Evolutionary conservation across 257 asterid genomes (phyloP), one percentile per base, ranked within the genome.

Genomic region (Solanum pennellii): DNA sequence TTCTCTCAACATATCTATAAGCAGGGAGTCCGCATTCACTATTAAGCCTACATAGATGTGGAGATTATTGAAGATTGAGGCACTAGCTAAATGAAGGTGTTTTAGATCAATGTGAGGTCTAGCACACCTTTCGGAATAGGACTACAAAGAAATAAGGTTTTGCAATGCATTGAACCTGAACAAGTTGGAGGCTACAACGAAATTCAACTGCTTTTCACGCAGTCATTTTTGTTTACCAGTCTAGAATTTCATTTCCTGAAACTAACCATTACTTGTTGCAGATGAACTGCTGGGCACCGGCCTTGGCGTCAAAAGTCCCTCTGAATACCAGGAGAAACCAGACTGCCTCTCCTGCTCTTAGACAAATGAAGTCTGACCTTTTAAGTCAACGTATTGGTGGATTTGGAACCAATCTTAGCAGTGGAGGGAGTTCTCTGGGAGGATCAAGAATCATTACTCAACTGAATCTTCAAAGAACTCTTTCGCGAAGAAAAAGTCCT

Each of bases 371-470:
- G 25, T 73, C 75, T 9, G 66, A 65, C 86, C 89, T 82, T 41
- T 89, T 87, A 49, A 49, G 66, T 83, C 88, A 86, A 68, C 86
- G 37, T 87, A 65, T 88, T 37, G 90, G 79, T 52, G 86, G 83
- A 85, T 89, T 86, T 86, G 91, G 88, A 82, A 39, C 52, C 76
- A 88, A 86, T 82, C 89, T 85, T 72, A 88, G 72, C 49, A 85
- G 18, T 41, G 88, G 89, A 86, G 87, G 90, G 90, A 91, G 92
- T 86, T 90, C 91, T 77, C 66, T 90, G 10, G 89, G 89, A 87
- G 93, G 89, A 88, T 91, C 98, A 75, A 79, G 76, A 75, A 68
- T 84, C 41, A 82, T 87, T 85, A 39, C 69, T 60, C 79, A 33
- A 87, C 91, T 89, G 33, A 91, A 87, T 21, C 59, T 87, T 85